A percentile compares a stretch with the other conserved stretches of the same genome.
These are phyloP conservation scores for Diaporthe australafricana DNA, from an alignment of 2,329 filamentous ascomycete species.

Conservation along the genomic window DNA sequence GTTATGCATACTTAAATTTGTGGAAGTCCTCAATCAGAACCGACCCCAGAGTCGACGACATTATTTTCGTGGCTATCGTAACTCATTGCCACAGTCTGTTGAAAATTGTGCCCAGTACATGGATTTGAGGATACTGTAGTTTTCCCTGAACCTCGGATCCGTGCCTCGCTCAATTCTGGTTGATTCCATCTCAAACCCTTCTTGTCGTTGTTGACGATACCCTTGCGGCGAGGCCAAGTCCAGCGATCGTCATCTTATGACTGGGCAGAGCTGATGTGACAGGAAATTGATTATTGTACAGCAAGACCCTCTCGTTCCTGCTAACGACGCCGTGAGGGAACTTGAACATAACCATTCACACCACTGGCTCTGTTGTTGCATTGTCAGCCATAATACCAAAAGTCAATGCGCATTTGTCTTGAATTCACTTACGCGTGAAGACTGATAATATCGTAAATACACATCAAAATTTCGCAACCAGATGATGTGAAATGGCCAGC, in stretches of 20 bases:
- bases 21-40: no score
- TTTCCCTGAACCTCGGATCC: no score
- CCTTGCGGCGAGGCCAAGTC: background rate
- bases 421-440: background rate
- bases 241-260: background rate
- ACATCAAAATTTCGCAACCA: background rate
- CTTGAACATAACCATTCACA: no score
- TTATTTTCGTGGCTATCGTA: background rate
- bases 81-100: background rate
- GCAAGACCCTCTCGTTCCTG: background rate
- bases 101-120: no score
- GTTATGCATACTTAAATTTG: no score
- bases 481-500: no score
- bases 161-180: no score
- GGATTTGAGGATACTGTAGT: no score
- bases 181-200: no score
- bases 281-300: background rate
- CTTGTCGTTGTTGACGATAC: no score
- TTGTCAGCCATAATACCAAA: background rate
- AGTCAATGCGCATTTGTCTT: background rate
- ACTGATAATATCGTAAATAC: background rate
- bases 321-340: no score
- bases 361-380: background rate
- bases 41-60: no score
- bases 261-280: background rate